phyloP scores from a whole-genome alignment of 495 filamentous ascomycete species.

The Tuber melanosporum region DNA sequence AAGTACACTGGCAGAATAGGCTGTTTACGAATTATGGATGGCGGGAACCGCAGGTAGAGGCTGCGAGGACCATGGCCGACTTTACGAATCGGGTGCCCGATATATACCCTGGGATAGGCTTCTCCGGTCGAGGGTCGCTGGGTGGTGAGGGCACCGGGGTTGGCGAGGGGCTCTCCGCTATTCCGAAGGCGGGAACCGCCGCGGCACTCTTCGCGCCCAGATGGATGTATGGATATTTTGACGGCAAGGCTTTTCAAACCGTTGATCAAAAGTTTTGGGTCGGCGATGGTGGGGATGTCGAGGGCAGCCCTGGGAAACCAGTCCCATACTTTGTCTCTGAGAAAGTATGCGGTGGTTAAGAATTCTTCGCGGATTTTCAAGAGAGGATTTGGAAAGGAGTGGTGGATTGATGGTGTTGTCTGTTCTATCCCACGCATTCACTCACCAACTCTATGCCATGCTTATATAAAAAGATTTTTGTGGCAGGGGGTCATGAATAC shows the following conservation, averaged over 20 bases:
- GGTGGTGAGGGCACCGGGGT: slow-evolving; percentile 28
- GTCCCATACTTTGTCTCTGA: slow-evolving; percentile 26
- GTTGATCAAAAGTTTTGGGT: slow-evolving; percentile 45
- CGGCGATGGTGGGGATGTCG: slow-evolving; percentile 26
- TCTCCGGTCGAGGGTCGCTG: slow-evolving; percentile 34
- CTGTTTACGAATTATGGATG: slow-evolving; percentile 48
- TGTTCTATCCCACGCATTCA: neutral
- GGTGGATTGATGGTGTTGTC: slow-evolving; percentile 33
- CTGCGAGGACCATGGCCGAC: slow-evolving; percentile 35
- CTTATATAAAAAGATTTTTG: neutral
- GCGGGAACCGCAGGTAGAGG: slow-evolving; percentile 33
- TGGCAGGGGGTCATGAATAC: slow-evolving; percentile 15
- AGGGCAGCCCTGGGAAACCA: slow-evolving; percentile 3
- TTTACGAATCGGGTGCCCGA: slow-evolving; percentile 21
- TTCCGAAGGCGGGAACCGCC: slow-evolving; percentile 39
- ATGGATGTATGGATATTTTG: slow-evolving; percentile 48
- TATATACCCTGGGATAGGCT: slow-evolving; percentile 46
- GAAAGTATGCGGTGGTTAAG: slow-evolving; percentile 39
- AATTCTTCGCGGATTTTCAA: slow-evolving; percentile 45
- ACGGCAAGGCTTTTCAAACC: slow-evolving; percentile 30
- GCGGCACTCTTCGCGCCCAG: slow-evolving; percentile 47
- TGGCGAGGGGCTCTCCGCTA: slow-evolving; percentile 41
- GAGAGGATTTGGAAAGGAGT: slow-evolving; percentile 41
- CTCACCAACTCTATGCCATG: neutral
- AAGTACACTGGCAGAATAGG: slow-evolving; percentile 46